Evolutionary conservation across 805 yeast species (phyloP), one percentile per base, ranked within the genome.

Genomic region (Lipomyces sp.): DNA sequence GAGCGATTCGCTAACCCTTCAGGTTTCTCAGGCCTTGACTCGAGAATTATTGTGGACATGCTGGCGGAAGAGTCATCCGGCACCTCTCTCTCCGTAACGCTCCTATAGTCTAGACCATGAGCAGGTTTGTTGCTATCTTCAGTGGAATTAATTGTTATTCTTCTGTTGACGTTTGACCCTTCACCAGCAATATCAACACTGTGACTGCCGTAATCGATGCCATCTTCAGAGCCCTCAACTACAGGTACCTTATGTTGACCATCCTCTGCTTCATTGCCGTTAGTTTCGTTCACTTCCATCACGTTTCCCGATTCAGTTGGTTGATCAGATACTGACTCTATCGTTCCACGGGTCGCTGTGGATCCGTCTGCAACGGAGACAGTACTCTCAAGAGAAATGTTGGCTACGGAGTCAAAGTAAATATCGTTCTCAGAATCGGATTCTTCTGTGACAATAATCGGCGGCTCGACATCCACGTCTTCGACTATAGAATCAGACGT

Each of bases 331-430:
- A 42, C 3, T 15, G 48, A 15, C 8, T 42, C 18, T 10, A 24
- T 15, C 24, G 8, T 11, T 2, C n/a, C 48, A 15, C 7, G 18
- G 4, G 48, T 5, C n/a, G n/a, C n/a, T 24, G n/a, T 10, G 18
- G 18, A n/a, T 15, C n/a, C 48, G 3, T 42, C 48, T 10, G 48
- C 48, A 15, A 8, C 48, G n/a, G 3, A 15, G 8, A 42, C 2
- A 15, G 7, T 15, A 6, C 6, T 15, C n/a, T 42, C 48, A 2
- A 24, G n/a, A 42, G 48, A 42, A 42, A 42, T 24, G 10, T 42
- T 42, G 15, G 48, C 48, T n/a, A 42, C 48, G 15, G 48, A 42
- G n/a, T 42, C 48, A n/a, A 42, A 42, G 48, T 42, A 42, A 24
- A 42, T 8, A 15, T 42, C 48, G 8, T 15, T 42, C 48, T 42